phyloP scores from a whole-genome alignment of 2,329 filamentous ascomycete genomes.

The Fusarium pseudocircinatum region DNA sequence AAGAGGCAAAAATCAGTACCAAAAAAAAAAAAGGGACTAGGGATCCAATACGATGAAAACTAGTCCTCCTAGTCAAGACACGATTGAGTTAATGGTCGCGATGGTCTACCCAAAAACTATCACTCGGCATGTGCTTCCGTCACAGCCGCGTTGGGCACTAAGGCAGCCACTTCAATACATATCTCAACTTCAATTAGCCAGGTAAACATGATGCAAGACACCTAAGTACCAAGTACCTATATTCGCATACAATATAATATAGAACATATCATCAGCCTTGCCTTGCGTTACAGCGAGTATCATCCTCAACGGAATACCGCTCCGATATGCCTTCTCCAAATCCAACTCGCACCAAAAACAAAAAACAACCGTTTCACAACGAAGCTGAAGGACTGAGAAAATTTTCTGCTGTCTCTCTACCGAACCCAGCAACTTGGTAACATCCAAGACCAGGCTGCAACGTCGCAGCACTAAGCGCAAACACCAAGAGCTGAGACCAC shows the following conservation, averaged over 20 bases:
- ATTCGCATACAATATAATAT: not conserved
- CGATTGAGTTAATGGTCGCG: not conserved
- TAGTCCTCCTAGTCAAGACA: not conserved
- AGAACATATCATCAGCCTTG: constrained; percentile 3
- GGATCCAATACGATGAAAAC: constrained; percentile 6
- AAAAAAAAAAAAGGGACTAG: not conserved
- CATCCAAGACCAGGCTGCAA: constrained; percentile 14
- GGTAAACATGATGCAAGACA: not conserved
- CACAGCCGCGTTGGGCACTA: not conserved
- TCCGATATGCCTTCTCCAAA: not conserved
- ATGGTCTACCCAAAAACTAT: not conserved
- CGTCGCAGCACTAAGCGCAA: constrained; percentile 17
- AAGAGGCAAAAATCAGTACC: not conserved
- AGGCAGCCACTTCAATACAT: not conserved
- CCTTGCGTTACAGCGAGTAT: not conserved
- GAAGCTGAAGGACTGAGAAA: constrained; percentile 19
- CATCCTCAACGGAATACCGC: not conserved
- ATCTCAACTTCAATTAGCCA: not conserved
- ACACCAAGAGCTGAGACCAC: constrained; percentile 2
- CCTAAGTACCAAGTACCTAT: not conserved
- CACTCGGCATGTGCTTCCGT: not conserved
- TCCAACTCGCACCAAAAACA: not conserved
- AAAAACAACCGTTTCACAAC: constrained; percentile 3
- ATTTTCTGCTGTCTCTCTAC: not conserved
- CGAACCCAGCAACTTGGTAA: constrained; percentile 30